These are phyloP conservation scores for Selaginella moellendorffii DNA, from an alignment of 75 land plant species.

Conservation along the genomic window DNA sequence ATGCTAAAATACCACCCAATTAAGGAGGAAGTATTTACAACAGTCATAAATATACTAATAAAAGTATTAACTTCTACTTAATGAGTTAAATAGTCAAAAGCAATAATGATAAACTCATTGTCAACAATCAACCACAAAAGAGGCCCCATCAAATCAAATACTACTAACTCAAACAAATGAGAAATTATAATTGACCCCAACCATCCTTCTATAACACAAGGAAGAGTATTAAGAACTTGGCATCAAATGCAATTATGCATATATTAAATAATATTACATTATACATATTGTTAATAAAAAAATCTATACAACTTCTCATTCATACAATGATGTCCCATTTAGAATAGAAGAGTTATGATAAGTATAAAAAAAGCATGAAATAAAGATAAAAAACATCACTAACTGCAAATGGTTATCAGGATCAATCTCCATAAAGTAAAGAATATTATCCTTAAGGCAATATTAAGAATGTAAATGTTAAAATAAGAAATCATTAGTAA, in stretches of 20 bases:
- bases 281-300: not conserved
- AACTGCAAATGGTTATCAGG: not conserved
- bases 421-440: not conserved
- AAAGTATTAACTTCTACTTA: not conserved
- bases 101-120: conserved; percentile 2
- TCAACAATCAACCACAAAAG: not conserved
- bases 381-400: not conserved
- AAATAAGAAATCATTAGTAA: not conserved
- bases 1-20: not conserved
- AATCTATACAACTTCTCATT: not conserved
- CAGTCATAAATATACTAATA: not conserved
- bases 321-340: not conserved
- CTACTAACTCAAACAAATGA: conserved; percentile 2
- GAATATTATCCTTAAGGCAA: not conserved
- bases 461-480: not conserved
- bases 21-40: not conserved
- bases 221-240: not conserved
- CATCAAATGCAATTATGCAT: not conserved
- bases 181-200: not conserved
- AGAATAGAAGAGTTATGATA: not conserved
- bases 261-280: not conserved
- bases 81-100: conserved; percentile 1
- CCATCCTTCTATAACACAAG: not conserved
- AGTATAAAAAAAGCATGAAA: not conserved
- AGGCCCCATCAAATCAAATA: conserved; percentile 12